Evolutionary conservation across 768 basidiomycete species (phyloP), one percentile per base, ranked within the genome.

Genomic region (Daedaleopsis nitida): DNA sequence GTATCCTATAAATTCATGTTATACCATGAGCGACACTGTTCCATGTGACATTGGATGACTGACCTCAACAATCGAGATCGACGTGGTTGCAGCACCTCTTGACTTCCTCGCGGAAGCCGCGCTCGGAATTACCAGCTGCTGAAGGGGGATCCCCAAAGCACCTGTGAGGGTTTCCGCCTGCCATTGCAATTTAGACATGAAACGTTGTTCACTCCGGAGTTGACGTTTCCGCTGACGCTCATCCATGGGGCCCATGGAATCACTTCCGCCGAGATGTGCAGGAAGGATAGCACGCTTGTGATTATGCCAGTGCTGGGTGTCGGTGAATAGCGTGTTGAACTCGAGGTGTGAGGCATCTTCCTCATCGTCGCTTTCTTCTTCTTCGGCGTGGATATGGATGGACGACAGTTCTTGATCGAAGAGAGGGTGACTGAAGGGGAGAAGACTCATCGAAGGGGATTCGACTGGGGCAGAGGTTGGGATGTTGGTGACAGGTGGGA

Each of bases 101-200:
- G 58, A 59, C 37, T 63, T 63, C 39, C 47, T 39, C 11, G 49
- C 35, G 4, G 19, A 17, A 1, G 54, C 63, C 0, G 78, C 79
- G 1, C 78, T 65, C 0, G 77, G 74, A 59, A 90, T 88, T n/a
- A 80, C 75, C 35, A 85, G 79, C 54, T 80, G 80, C 66, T 83
- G 76, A 27, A 90, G 72, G 8, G 71, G 70, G 1, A 74, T 77
- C 1, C 88, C 89, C 0, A 77, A 78, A 6, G 87, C 86, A 0
- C 88, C 88, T 0, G 85, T 86, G 58, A 90, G 69, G 0, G 86
- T 87, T 42, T 80, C 81, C 11, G 88, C 87, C 47, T 85, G 83
- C 54, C 77, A 73, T 54, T 86, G 85, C 57, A 90, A 66, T 13
- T 67, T 74, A 35, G 78, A 73, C 83, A 87, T 87, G 68, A 82